Conservation (phyloP, 176 grass and related monocot genomes). For the Olyra latifolia region DNA sequence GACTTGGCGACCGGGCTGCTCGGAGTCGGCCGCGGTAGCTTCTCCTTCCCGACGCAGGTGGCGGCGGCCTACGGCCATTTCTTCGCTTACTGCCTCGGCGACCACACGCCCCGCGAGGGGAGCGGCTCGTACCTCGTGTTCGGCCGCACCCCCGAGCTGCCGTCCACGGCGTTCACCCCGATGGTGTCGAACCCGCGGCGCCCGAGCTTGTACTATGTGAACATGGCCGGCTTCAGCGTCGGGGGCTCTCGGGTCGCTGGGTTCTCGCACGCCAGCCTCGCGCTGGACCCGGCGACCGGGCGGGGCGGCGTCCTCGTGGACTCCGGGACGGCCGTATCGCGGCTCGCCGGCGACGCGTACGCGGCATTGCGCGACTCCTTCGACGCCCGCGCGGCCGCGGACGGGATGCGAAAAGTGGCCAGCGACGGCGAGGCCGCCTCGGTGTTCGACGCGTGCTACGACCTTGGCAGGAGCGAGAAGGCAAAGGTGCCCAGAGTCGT, state of each 20-base stretch:
- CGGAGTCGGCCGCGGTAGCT: slow-evolving; percentile 56
- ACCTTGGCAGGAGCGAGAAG: slow-evolving; percentile 14
- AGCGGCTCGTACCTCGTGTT: slow-evolving; percentile 57
- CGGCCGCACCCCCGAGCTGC: slow-evolving; percentile 45
- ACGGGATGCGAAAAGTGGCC: slow-evolving; percentile 35
- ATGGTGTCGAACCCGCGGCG: slow-evolving; percentile 50
- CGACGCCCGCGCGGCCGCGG: slow-evolving; percentile 22
- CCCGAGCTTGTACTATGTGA: slow-evolving; percentile 59
- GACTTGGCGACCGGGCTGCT: slow-evolving; percentile 56
- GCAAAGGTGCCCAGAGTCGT: slow-evolving; percentile 40
- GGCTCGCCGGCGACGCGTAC: slow-evolving; percentile 37
- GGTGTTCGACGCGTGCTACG: slow-evolving; percentile 82
- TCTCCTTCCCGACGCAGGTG: slow-evolving; percentile 66
- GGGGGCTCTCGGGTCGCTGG: slow-evolving; percentile 42
- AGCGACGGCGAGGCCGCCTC: slow-evolving; percentile 29
- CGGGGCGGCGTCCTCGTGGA: slow-evolving; percentile 76
- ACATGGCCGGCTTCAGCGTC: slow-evolving; percentile 62
- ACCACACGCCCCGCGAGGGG: slow-evolving; percentile 33
- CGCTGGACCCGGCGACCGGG: slow-evolving; percentile 49
- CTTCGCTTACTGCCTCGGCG: slow-evolving; percentile 79
- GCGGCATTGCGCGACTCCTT: slow-evolving; percentile 59
- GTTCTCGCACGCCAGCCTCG: slow-evolving; percentile 34
- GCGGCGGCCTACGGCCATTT: slow-evolving; percentile 39
- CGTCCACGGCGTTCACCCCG: slow-evolving; percentile 48
- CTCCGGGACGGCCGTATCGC: slow-evolving; percentile 64